Evolutionary conservation across 2,329 filamentous ascomycete genomes (phyloP).

Genomic region (Basipetospora chlamydospora): DNA sequence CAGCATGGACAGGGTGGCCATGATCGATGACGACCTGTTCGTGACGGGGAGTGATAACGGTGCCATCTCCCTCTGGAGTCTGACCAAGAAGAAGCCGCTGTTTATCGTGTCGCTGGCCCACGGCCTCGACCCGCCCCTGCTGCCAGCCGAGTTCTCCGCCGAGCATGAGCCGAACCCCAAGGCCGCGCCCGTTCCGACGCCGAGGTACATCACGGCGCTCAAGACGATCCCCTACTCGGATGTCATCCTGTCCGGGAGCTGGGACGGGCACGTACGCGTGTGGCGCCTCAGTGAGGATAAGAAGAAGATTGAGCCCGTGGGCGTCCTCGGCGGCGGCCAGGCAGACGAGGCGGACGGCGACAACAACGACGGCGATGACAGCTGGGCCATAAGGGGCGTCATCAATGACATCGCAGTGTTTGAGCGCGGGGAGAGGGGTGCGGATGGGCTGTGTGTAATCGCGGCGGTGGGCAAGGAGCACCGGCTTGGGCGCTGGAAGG

Average conservation of each 20-base stretch:
- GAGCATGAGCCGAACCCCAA: slow-evolving; percentile 47
- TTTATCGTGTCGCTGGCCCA: slow-evolving; percentile 69
- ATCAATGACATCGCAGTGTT: slow-evolving; percentile 82
- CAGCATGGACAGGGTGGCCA: slow-evolving; percentile 81
- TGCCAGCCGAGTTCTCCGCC: slow-evolving; percentile 57
- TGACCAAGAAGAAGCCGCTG: slow-evolving; percentile 89
- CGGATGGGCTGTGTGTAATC: slow-evolving; percentile 66
- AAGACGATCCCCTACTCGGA: slow-evolving; percentile 80
- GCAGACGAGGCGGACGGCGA: slow-evolving; percentile 11
- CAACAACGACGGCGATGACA: slow-evolving; percentile 14
- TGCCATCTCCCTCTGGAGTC: slow-evolving; percentile 70
- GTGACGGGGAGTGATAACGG: slow-evolving; percentile 92
- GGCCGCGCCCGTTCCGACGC: slow-evolving; percentile 49
- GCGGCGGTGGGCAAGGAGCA: slow-evolving; percentile 81
- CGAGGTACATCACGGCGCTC: slow-evolving; percentile 83
- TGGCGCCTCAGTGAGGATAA: slow-evolving; percentile 82
- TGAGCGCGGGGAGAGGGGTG: slow-evolving; percentile 65
- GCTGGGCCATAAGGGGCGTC: slow-evolving; percentile 48
- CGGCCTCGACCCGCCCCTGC: slow-evolving; percentile 61
- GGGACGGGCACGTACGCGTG: slow-evolving; percentile 76
- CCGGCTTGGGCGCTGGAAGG: slow-evolving; percentile 70
- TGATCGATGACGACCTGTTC: slow-evolving; percentile 78
- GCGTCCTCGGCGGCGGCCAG: slow-evolving; percentile 39
- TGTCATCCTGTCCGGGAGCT: slow-evolving; percentile 79
- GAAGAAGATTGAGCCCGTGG: slow-evolving; percentile 57